Evolutionary conservation across 176 grass and related monocot species (phyloP).

Genomic region (Paspalum vaginatum): DNA sequence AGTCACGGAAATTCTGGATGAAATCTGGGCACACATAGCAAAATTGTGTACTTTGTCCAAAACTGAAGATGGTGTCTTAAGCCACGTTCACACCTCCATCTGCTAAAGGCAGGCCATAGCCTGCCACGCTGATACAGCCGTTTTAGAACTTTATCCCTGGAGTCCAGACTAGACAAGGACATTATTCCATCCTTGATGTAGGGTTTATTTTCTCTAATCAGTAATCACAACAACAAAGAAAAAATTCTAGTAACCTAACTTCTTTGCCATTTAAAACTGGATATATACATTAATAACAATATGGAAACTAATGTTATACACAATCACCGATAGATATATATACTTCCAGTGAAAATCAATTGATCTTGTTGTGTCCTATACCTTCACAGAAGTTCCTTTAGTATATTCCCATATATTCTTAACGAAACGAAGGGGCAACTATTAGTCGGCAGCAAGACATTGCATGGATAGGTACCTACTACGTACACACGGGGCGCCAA

Average conservation of each 20-base stretch:
- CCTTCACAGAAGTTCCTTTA: background rate
- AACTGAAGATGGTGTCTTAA: background rate
- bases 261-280: background rate
- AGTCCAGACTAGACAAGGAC: conserved; percentile 32
- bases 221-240: background rate
- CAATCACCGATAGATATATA: background rate
- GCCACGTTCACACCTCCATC: conserved; percentile 21
- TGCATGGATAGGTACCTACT: conserved; percentile 61
- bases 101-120: conserved; percentile 24
- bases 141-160: conserved; percentile 23
- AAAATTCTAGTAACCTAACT: background rate
- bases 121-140: conserved; percentile 20
- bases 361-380: background rate
- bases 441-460: conserved; percentile 32
- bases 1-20: background rate
- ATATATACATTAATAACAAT: background rate
- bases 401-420: conserved; percentile 2
- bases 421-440: conserved; percentile 31
- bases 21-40: background rate
- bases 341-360: background rate
- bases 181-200: conserved; percentile 27
- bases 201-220: conserved; percentile 20
- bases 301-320: background rate
- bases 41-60: background rate
- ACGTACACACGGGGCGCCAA: conserved; percentile 33